Evolutionary conservation across 1,284 basidiomycete genomes (phyloP).

Genomic region (Marasmius sp.): DNA sequence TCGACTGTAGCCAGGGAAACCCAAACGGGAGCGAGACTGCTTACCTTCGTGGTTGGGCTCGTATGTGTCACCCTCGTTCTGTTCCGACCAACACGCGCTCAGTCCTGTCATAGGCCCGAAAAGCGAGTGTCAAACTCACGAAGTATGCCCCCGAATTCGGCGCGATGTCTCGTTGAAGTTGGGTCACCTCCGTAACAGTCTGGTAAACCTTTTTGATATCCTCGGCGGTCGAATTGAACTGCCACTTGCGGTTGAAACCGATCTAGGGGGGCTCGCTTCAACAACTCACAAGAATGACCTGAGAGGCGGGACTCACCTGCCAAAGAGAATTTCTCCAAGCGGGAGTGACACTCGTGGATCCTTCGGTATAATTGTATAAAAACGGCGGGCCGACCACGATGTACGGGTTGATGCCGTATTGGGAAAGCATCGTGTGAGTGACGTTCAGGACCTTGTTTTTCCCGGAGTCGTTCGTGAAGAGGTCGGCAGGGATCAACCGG

Average conservation of each 20-base stretch:
- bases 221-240: slow-evolving; percentile 41
- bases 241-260: slow-evolving; percentile 25
- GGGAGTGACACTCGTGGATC: slow-evolving; percentile 45
- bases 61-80: slow-evolving; percentile 62
- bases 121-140: slow-evolving; percentile 30
- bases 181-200: slow-evolving; percentile 32
- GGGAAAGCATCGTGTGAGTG: slow-evolving; percentile 24
- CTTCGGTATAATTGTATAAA: slow-evolving; percentile 38
- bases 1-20: not conserved
- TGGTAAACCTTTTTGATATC: slow-evolving; percentile 37
- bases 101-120: slow-evolving; percentile 1
- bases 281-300: slow-evolving; percentile 18
- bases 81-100: slow-evolving; percentile 8
- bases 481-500: slow-evolving; percentile 27
- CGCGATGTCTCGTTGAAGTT: slow-evolving; percentile 43
- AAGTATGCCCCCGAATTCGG: slow-evolving; percentile 51
- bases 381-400: slow-evolving; percentile 37
- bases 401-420: slow-evolving; percentile 22
- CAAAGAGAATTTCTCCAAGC: slow-evolving; percentile 47
- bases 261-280: slow-evolving; percentile 14
- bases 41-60: slow-evolving; percentile 51
- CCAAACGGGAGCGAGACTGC: not conserved
- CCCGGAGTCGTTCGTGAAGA: slow-evolving; percentile 26
- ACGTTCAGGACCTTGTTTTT: slow-evolving; percentile 23
- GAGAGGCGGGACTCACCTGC: slow-evolving; percentile 38